These are phyloP conservation scores for Septoria linicola DNA, from an alignment of 2,329 filamentous ascomycete species.

Conservation along the genomic window DNA sequence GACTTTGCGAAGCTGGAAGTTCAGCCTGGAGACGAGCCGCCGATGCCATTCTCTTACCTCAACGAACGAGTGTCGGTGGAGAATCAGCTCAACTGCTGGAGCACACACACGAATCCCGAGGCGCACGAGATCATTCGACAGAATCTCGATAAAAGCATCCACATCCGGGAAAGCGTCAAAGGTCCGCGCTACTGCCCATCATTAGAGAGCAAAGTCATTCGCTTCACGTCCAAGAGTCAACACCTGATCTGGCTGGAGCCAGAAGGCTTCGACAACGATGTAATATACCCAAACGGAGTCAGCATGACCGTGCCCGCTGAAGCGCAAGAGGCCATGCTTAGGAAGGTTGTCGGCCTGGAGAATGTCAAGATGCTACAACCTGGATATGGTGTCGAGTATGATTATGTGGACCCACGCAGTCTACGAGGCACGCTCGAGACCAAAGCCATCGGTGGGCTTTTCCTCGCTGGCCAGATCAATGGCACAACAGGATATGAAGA, in stretches of 20 bases:
- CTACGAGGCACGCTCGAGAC: slow-evolving; percentile 89
- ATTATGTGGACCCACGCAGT: slow-evolving; percentile 92
- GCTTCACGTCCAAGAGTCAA: slow-evolving; percentile 73
- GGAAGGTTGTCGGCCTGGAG: slow-evolving; percentile 83
- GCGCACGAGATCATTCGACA: slow-evolving; percentile 80
- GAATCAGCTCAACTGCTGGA: slow-evolving; percentile 80
- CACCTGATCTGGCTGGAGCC: slow-evolving; percentile 98
- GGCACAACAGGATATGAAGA: slow-evolving; percentile 98
- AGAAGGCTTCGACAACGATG: slow-evolving; percentile 84
- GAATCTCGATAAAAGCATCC: slow-evolving; percentile 93
- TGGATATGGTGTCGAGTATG: slow-evolving; percentile 96
- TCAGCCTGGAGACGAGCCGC: slow-evolving; percentile 81
- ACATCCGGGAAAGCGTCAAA: slow-evolving; percentile 92
- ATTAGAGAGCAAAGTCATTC: slow-evolving; percentile 87
- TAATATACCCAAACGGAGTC: slow-evolving; percentile 94
- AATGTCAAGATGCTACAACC: slow-evolving; percentile 89
- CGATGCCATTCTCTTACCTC: slow-evolving; percentile 86
- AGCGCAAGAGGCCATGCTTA: slow-evolving; percentile 80
- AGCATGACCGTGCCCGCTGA: slow-evolving; percentile 94
- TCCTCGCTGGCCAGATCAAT: slow-evolving; percentile 94
- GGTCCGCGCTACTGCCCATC: slow-evolving; percentile 95
- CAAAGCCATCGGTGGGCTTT: slow-evolving; percentile 84
- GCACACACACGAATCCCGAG: slow-evolving; percentile 79
- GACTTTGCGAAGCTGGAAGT: slow-evolving; percentile 69
- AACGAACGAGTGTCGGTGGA: slow-evolving; percentile 75